phyloP scores from a whole-genome alignment of 176 grass and related monocot species.

The Oryza punctata region DNA sequence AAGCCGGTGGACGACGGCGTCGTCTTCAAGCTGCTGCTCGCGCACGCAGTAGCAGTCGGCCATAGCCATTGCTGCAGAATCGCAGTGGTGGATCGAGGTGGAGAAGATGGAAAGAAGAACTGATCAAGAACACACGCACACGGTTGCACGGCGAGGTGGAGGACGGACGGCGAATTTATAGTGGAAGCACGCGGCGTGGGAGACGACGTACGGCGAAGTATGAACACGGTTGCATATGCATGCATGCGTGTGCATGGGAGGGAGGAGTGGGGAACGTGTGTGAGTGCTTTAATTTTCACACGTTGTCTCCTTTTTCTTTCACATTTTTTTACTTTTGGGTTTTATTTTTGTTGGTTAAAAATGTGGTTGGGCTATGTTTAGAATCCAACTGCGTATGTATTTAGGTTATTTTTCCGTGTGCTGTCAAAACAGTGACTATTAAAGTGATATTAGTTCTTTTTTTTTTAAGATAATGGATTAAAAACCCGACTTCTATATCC shows the following conservation, averaged over 20 bases:
- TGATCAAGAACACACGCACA: not conserved
- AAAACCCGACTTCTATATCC: too few relatives aligned
- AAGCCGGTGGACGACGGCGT: not conserved
- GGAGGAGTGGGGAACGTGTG: not conserved
- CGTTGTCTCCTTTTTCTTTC: not conserved
- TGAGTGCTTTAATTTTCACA: not conserved
- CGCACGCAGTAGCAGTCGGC: constrained; percentile 2
- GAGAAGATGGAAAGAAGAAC: not conserved
- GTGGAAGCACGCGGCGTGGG: not conserved
- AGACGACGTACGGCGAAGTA: not conserved
- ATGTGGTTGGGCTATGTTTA: not conserved
- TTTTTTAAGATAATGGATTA: too few relatives aligned
- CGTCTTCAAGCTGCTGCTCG: not conserved
- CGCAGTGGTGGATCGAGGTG: not conserved
- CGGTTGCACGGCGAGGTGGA: too few relatives aligned
- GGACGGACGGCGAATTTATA: not conserved
- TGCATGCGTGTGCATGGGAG: not conserved
- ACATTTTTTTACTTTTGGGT: not conserved
- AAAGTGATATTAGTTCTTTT: too few relatives aligned
- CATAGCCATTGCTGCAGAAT: not conserved
- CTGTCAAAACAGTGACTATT: too few relatives aligned
- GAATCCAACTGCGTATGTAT: not conserved
- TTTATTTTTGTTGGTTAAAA: not conserved
- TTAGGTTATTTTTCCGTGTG: not conserved
- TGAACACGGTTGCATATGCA: not conserved